These are phyloP conservation scores for Schizonepeta tenuifolia DNA, from an alignment of 257 asterid genomes.

Conservation along the genomic window DNA sequence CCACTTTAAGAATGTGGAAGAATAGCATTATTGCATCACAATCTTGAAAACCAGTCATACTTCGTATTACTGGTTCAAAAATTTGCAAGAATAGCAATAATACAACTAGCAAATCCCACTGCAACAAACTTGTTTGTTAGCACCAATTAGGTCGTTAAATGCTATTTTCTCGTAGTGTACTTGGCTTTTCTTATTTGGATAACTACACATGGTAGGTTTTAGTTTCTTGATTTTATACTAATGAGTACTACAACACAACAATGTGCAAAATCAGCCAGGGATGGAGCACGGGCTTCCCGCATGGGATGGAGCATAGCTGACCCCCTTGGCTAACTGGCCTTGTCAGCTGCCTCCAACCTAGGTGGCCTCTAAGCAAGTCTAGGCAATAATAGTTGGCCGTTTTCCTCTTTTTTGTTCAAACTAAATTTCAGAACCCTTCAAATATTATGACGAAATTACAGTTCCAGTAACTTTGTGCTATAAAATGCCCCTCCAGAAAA, in stretches of 20 bases:
- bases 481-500: neutral
- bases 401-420: neutral
- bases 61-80: neutral
- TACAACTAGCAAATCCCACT: too few species aligned
- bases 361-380: neutral
- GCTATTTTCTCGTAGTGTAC: neutral
- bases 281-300: too few species aligned
- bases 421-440: neutral
- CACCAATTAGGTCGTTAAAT: neutral
- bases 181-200: constrained; percentile 9
- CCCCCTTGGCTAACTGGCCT: neutral
- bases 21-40: neutral
- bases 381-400: neutral
- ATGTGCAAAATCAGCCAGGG: neutral
- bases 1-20: neutral
- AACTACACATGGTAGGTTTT: constrained; percentile 17
- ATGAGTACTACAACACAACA: neutral
- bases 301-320: neutral
- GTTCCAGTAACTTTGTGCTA: neutral
- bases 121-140: neutral
- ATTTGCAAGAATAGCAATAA: neutral
- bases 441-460: neutral
- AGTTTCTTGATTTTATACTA: neutral
- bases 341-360: neutral
- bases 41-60: neutral